Base-by-base conservation (phyloP, 345 rosid genomes). In the Psidium friedrichsthalianum region DNA sequence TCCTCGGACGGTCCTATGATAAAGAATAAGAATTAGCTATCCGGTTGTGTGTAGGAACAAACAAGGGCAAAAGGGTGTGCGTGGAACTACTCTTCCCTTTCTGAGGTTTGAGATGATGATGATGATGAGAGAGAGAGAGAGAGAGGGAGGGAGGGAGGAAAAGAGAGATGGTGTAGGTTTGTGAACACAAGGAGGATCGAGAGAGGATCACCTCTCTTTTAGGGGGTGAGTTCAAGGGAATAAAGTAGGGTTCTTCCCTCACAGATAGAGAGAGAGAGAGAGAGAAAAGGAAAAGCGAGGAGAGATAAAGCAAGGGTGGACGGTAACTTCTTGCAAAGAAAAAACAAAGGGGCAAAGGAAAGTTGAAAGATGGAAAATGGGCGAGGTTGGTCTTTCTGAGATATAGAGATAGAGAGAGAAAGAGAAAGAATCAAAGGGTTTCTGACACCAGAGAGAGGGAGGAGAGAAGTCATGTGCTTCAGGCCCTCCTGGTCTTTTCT, bases 161-260 rank as follows among this genome's bases (percentile, higher is more conserved):
- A 84, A 90, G 92, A 84, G 87, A 57, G 85, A 86, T 24, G 80
- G 49, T 89, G 94, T 87, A 18, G 88, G 93, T 88, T 92, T 92
- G 90, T 89, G 92, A 92, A 88, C 91, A 90, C 95, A 90, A 90
- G 90, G 92, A 89, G 94, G 94, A 92, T 91, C 92, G 78, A 86
- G 87, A 87, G 89, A 86, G 93, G 96, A 90, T 90, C 88, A 89
- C 84, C 90, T 86, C 89, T 90, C 89, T 92, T 93, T 92, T 90
- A 82, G 54, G 83, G 83, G 91, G 93, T 84, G 95, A 91, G 94
- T 86, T 90, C 57, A 81, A 91, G 90, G 86, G 94, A 91, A 93
- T 94, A 92, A 93, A 92, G 94, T 83, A 25, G 86, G 88, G 86
- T 83, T 83, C 21, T 20, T 69, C 40, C 21, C 84, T 87, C 86